Percentiles rank a stretch among this genome's conserved stretches.
Conservation (phyloP, 2,329 filamentous ascomycete species). For the Aspergillus aculeatinus region DNA sequence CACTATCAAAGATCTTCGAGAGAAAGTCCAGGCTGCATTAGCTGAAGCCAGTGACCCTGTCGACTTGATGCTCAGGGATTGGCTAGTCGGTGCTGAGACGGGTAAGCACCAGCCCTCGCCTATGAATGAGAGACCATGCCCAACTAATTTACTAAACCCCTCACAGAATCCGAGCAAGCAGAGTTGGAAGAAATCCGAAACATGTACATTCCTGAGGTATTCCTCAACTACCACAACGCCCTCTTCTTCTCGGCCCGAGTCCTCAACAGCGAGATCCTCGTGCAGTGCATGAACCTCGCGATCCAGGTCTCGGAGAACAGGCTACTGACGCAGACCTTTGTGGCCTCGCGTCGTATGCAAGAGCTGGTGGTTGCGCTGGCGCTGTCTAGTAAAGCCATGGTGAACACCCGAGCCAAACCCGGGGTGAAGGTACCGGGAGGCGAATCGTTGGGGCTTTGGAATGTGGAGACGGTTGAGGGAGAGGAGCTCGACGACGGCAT, state of each 20-base stretch:
- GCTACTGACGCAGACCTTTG: slow-evolving; percentile 65
- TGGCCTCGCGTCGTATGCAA: slow-evolving; percentile 65
- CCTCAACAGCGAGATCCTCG: slow-evolving; percentile 71
- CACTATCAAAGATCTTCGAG: slow-evolving; percentile 52
- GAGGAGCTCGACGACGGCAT: slow-evolving; percentile 19
- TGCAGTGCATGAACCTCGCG: slow-evolving; percentile 85
- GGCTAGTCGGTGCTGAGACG: slow-evolving; percentile 58
- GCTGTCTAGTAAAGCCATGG: slow-evolving; percentile 69
- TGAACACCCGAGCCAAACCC: slow-evolving; percentile 49
- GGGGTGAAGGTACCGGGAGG: slow-evolving; percentile 42
- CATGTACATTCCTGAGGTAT: slow-evolving; percentile 79
- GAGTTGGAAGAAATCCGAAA: slow-evolving; percentile 67
- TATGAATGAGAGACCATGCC: neutral
- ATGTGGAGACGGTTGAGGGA: slow-evolving; percentile 31
- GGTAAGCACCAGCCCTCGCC: slow-evolving; percentile 46
- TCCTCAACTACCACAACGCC: slow-evolving; percentile 79
- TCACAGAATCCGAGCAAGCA: slow-evolving; percentile 54
- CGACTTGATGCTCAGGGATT: slow-evolving; percentile 61
- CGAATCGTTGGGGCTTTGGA: slow-evolving; percentile 42
- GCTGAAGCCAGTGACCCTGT: slow-evolving; percentile 58
- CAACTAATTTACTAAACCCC: slow-evolving; percentile 13
- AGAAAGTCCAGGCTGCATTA: slow-evolving; percentile 55
- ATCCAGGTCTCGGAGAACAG: slow-evolving; percentile 71
- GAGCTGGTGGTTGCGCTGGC: slow-evolving; percentile 77
- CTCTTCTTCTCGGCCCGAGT: slow-evolving; percentile 75